phyloP scores from a whole-genome alignment of 805 yeast genomes.

The Kuraishia hungarica region DNA sequence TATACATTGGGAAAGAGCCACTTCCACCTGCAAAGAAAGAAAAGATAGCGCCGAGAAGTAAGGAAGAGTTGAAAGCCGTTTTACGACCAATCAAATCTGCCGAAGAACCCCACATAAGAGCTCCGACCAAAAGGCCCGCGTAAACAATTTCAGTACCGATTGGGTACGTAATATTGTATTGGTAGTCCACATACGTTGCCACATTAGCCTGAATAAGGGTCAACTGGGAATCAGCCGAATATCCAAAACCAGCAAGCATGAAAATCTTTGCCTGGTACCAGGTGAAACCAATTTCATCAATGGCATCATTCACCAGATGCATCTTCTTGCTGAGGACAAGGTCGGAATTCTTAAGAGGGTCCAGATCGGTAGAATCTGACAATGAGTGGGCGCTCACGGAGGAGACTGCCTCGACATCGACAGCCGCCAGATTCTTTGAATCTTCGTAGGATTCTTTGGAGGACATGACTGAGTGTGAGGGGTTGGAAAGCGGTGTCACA shows the following conservation, averaged over 20 bases:
- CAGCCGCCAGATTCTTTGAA: background rate
- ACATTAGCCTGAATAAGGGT: slow-evolving; percentile 38
- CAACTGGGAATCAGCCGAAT: slow-evolving; percentile 45
- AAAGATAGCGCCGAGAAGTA: slow-evolving; percentile 39
- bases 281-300: slow-evolving; percentile 56
- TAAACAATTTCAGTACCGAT: slow-evolving; percentile 36
- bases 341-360: slow-evolving; percentile 28
- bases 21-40: slow-evolving; percentile 48
- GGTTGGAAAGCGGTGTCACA: background rate
- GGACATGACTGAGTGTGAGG: background rate
- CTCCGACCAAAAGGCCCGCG: slow-evolving; percentile 44
- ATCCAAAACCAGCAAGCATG: slow-evolving; percentile 47
- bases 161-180: slow-evolving; percentile 36
- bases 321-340: slow-evolving; percentile 30
- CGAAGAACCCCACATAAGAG: slow-evolving; percentile 46
- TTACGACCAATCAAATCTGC: slow-evolving; percentile 49
- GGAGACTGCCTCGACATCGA: background rate
- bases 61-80: slow-evolving; percentile 40
- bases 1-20: slow-evolving; percentile 38
- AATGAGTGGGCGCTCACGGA: background rate
- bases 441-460: background rate
- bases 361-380: slow-evolving; percentile 9
- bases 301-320: slow-evolving; percentile 39
- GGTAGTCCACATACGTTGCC: slow-evolving; percentile 35
- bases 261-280: slow-evolving; percentile 43